A percentile compares a stretch with the other conserved stretches of the same genome.
Conservation (phyloP, 352 stramenopile species). For the Lagenidium sp. region DNA sequence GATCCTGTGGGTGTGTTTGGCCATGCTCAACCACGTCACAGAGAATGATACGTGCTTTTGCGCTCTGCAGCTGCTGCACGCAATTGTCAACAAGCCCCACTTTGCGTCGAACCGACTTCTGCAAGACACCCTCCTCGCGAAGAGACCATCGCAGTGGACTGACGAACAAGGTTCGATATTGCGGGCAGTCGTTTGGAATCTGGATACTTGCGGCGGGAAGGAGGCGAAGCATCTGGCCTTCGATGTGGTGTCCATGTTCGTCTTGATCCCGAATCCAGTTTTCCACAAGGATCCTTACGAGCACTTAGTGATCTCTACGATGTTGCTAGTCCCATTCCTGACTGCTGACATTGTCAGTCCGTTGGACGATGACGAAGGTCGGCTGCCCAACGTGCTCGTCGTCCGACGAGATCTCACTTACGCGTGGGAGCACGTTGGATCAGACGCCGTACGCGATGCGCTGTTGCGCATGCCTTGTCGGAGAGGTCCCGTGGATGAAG, state of each 20-base stretch:
- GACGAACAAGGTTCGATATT: slow-evolving; percentile 32
- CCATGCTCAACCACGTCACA: slow-evolving; percentile 51
- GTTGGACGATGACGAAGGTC: not conserved
- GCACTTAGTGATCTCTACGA: slow-evolving; percentile 33
- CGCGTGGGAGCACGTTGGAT: too few species aligned
- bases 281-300: slow-evolving; percentile 23
- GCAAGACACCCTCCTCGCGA: slow-evolving; percentile 35
- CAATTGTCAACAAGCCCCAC: slow-evolving; percentile 31
- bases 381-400: not conserved
- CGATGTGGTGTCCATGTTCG: slow-evolving; percentile 10
- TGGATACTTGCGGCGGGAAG: slow-evolving; percentile 1
- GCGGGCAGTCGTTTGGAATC: slow-evolving; percentile 29
- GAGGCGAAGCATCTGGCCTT: slow-evolving; percentile 6
- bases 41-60: slow-evolving; percentile 9
- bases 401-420: too few species aligned
- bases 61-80: slow-evolving; percentile 26
- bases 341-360: not conserved
- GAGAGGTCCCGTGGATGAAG: too few species aligned
- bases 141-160: slow-evolving; percentile 39
- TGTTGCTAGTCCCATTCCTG: slow-evolving; percentile 25
- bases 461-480: too few species aligned
- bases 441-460: too few species aligned
- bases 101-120: slow-evolving; percentile 30
- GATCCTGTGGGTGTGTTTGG: slow-evolving; percentile 60
- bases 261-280: slow-evolving; percentile 22